Conservation (phyloP, 1,139 yeast species). For the Pichia cactophila region DNA sequence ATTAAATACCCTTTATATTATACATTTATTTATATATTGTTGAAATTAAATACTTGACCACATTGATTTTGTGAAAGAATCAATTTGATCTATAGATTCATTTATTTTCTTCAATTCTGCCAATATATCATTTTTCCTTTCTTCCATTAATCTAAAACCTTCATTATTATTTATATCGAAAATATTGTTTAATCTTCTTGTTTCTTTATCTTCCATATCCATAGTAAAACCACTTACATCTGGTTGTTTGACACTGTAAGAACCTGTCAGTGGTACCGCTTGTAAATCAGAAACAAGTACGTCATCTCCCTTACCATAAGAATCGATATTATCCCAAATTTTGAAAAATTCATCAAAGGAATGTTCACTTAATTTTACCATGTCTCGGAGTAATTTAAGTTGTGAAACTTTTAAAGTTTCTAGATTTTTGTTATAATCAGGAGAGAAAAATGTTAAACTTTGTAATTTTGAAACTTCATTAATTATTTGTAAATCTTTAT, state of each 20-base stretch:
- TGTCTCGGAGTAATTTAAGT: conserved; percentile 47
- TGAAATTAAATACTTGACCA: conserved; percentile 20
- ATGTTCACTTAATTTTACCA: conserved; percentile 30
- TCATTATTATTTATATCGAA: conserved; percentile 36
- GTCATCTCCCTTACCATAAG: not conserved
- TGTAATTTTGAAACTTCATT: conserved; percentile 70
- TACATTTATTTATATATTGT: not conserved
- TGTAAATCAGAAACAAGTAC: not conserved
- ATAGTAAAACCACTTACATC: not conserved
- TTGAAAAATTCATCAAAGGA: conserved; percentile 25
- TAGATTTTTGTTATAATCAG: conserved; percentile 50
- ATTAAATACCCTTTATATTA: not conserved
- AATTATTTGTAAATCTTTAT: conserved; percentile 84
- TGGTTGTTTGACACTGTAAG: not conserved
- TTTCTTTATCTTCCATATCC: conserved; percentile 6
- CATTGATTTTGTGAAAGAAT: conserved; percentile 22
- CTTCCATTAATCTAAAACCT: conserved; percentile 34
- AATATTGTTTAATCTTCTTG: conserved; percentile 5
- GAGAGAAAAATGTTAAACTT: conserved; percentile 56
- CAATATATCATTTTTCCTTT: conserved; percentile 34
- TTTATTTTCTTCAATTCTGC: conserved; percentile 37
- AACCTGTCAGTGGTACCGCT: not conserved
- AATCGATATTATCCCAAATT: conserved; percentile 21
- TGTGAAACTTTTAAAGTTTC: conserved; percentile 53
- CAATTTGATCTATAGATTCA: conserved; percentile 23